These are phyloP conservation scores for Russula griseocarnosa DNA, from an alignment of 768 basidiomycete species.

Conservation along the genomic window DNA sequence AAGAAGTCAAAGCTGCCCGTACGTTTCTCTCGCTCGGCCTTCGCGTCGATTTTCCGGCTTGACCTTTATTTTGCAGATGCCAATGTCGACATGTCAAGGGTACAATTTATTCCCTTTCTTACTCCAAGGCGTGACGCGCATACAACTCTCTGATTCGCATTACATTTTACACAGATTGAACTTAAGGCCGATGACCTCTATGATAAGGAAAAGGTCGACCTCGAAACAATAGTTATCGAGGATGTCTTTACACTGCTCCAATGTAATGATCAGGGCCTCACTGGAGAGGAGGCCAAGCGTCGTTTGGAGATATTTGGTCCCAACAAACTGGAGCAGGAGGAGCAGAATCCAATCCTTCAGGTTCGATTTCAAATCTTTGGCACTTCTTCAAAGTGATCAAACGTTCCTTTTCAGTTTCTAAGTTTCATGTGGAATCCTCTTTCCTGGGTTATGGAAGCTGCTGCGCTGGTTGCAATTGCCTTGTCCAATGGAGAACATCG, in stretches of 20 bases:
- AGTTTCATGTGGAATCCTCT: conserved; percentile 99
- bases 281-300: conserved; percentile 65
- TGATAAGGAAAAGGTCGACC: conserved; percentile 98
- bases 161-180: conserved; percentile 52
- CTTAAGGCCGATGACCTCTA: conserved; percentile 91
- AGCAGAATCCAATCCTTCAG: conserved; percentile 73
- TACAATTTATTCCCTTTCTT: conserved; percentile 30
- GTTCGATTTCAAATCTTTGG: neutral
- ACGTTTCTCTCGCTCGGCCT: conserved; percentile 35
- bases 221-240: conserved; percentile 94
- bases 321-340: conserved; percentile 89
- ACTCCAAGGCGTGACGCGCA: neutral
- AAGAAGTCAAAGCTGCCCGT: conserved; percentile 63
- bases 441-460: conserved; percentile 99
- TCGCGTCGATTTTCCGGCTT: conserved; percentile 23
- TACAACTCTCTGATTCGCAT: neutral
- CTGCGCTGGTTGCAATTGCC: conserved; percentile 89
- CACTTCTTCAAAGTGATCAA: neutral
- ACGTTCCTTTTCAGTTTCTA: conserved; percentile 55
- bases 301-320: conserved; percentile 93
- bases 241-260: conserved; percentile 97
- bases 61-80: conserved; percentile 51
- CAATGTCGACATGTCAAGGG: conserved; percentile 81
- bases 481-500: conserved; percentile 86
- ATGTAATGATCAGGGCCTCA: conserved; percentile 79